These are phyloP conservation scores for Chloridella minuta DNA, from an alignment of 352 stramenopile genomes.

Conservation along the genomic window DNA sequence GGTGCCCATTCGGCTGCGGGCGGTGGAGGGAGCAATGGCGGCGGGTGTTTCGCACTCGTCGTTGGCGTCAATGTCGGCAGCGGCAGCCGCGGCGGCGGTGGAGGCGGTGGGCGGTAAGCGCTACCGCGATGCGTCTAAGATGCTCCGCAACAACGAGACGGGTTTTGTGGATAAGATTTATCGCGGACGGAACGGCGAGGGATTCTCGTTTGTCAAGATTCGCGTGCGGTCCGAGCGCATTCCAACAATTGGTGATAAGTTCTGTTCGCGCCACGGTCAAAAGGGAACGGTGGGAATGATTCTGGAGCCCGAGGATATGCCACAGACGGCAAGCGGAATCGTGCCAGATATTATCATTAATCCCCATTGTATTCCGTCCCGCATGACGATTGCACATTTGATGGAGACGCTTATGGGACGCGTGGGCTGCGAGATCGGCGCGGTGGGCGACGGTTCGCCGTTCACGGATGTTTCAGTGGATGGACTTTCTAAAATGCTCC, in stretches of 20 bases:
- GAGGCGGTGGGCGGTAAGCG: too few species aligned
- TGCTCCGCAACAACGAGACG: too few species aligned
- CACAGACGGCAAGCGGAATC: slow-evolving; percentile 55
- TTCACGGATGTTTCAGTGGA: not conserved
- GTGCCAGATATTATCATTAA: slow-evolving; percentile 99
- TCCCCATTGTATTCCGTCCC: slow-evolving; percentile 92
- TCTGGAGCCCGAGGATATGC: slow-evolving; percentile 18
- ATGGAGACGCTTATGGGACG: slow-evolving; percentile 85
- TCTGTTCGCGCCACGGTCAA: slow-evolving; percentile 88
- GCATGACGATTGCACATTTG: slow-evolving; percentile 98
- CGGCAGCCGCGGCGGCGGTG: too few species aligned
- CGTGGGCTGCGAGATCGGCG: not conserved
- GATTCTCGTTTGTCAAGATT: too few species aligned
- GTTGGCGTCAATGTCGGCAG: too few species aligned
- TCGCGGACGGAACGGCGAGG: too few species aligned
- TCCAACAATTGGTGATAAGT: slow-evolving; percentile 98
- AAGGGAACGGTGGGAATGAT: slow-evolving; percentile 96
- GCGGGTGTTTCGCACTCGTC: too few species aligned
- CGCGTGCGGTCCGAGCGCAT: slow-evolving; percentile 66
- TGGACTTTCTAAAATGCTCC: not conserved
- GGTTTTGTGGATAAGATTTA: too few species aligned
- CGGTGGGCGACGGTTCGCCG: not conserved
- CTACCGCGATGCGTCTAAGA: too few species aligned
- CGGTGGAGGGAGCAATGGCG: too few species aligned
- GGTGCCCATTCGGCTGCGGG: too few species aligned